phyloP scores from a whole-genome alignment of 2,329 filamentous ascomycete species.

The Iodosphaeria phyllophila region DNA sequence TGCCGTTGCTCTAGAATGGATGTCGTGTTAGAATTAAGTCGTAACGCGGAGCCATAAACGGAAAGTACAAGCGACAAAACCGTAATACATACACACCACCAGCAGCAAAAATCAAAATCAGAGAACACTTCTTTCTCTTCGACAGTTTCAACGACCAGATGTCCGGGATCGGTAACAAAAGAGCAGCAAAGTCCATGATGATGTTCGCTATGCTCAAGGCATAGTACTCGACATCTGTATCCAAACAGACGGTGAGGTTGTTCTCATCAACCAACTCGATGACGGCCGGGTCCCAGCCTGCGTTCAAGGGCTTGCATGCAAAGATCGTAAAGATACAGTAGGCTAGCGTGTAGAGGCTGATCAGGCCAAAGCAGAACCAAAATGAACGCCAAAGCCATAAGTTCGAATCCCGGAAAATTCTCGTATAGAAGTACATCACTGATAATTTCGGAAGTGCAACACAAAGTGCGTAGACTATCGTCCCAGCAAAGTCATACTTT shows the following conservation, averaged over 20 bases:
- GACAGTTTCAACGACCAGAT: no score
- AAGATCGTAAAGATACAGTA: no score
- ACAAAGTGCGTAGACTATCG: constrained; percentile 2
- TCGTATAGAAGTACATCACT: constrained; percentile 1
- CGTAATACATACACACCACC: constrained; percentile 1
- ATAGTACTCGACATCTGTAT: constrained; percentile 1
- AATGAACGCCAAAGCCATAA: constrained; percentile 1
- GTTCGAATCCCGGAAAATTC: no score
- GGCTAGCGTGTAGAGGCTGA: constrained; percentile 1
- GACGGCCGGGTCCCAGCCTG: constrained; percentile 1
- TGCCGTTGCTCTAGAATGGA: constrained; percentile 1
- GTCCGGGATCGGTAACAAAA: constrained; percentile 1
- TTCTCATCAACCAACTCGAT: no score
- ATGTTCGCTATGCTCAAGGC: constrained; percentile 2
- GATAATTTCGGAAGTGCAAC: constrained; percentile 1
- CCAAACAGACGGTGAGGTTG: neutral
- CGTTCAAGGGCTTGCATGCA: constrained; percentile 1
- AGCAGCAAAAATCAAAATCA: constrained; percentile 1
- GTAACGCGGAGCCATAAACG: no score
- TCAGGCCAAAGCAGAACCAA: no score
- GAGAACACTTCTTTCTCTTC: constrained; percentile 1
- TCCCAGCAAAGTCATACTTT: no score
- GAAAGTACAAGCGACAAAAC: no score
- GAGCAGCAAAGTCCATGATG: constrained; percentile 1
- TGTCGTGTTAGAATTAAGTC: no score